Evolutionary conservation across 2,329 filamentous ascomycete species (phyloP), one percentile per base, ranked within the genome.

Genomic region (Mollisia scopiformis): DNA sequence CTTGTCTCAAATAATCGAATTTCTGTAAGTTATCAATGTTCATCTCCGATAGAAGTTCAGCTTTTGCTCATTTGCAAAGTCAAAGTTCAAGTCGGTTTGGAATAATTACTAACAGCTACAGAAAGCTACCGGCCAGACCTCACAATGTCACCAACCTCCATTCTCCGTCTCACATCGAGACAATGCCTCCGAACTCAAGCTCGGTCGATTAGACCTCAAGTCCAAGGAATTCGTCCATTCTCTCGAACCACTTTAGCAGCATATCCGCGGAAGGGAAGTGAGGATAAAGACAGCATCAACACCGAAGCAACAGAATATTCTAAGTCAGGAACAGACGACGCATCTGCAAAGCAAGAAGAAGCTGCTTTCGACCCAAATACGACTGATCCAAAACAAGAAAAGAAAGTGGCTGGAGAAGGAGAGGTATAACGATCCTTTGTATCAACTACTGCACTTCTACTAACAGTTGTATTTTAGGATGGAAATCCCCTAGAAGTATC

Each of bases 351-450:
- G 30, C 78, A 83, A 59, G 73, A 78, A 3, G 80, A 87, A 43
- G 82, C 87, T 0, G 88, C 92, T 1, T 96, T 91, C 75, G 82
- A 92, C 72, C 85, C 87, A 0, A 75, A 80, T 58, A 85, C 84
- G 73, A 93, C 90, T 27, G 77, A 81, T 21, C 92, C 92, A 0
- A 88, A 92, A 71, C 71, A 75, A 23, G 84, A 86, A 75, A 83
- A 78, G 67, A 65, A 75, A 6, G 67, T 75, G 30, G 79, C 79
- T 8, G 75, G 72, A 6, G 70, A 77, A 30, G 78, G 74, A 2
- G 73, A 63, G 49, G 27, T 51, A 23, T 28, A 13, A 49, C 51
- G 19, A 6, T n/a, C 7, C 56, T 28, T 16, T 2, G 25, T 8
- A n/a, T n/a, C 14, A 14, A 8, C 16, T 5, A n/a, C 3, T 47